Evolutionary conservation across 495 filamentous ascomycete species (phyloP).

Genomic region (Penicillium robsamsonii): DNA sequence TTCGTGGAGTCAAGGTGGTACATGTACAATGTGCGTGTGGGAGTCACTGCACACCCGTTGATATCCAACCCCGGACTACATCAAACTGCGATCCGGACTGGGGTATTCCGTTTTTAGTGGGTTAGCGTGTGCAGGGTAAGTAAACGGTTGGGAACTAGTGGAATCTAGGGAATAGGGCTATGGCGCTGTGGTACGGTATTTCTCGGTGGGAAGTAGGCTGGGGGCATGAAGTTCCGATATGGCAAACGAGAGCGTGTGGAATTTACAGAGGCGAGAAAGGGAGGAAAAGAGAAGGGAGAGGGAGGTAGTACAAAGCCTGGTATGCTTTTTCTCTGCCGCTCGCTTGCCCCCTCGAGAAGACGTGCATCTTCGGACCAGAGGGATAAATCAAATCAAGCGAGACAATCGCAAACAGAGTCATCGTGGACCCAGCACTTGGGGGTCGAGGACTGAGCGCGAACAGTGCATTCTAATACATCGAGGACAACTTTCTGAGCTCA

Average conservation of each 20-base stretch:
- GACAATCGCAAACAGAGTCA: slow-evolving; percentile 11
- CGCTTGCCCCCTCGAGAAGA: not conserved
- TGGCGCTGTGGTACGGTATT: not conserved
- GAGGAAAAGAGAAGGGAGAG: not conserved
- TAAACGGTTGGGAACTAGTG: not conserved
- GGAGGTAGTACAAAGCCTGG: not conserved
- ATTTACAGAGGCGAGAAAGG: not conserved
- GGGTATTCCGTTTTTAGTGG: not conserved
- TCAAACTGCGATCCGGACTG: slow-evolving; percentile 6
- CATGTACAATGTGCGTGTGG: slow-evolving; percentile 22
- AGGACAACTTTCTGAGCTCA: slow-evolving; percentile 18
- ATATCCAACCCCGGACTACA: slow-evolving; percentile 23
- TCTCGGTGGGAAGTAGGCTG: not conserved
- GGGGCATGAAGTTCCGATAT: not conserved
- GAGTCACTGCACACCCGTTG: slow-evolving; percentile 17
- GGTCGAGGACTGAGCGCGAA: slow-evolving; percentile 21
- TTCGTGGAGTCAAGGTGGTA: slow-evolving; percentile 6
- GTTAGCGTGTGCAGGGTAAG: not conserved
- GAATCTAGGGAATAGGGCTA: not conserved
- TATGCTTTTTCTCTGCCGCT: not conserved
- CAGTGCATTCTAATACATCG: slow-evolving; percentile 2
- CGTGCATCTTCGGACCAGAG: not conserved
- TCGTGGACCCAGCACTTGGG: not conserved
- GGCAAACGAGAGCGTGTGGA: not conserved
- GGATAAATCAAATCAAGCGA: slow-evolving; percentile 7